phyloP scores from a whole-genome alignment of 2,329 filamentous ascomycete genomes.

The Talaromyces sp. region DNA sequence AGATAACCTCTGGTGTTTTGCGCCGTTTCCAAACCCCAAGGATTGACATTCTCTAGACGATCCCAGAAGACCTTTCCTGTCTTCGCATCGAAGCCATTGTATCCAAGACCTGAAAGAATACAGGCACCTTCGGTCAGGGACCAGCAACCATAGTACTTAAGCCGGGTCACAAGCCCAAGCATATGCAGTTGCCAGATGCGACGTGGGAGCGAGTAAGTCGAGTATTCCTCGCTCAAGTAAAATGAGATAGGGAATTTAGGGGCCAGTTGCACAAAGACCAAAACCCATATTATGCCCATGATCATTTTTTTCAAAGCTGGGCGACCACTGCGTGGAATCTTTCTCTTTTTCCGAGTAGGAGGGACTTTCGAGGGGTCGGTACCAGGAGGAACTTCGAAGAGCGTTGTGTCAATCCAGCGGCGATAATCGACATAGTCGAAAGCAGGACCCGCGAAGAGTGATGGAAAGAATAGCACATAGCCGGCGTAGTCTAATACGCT shows the following conservation, averaged over 20 bases:
- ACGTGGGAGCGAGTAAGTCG: conserved; percentile 64
- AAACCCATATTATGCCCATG: conserved; percentile 73
- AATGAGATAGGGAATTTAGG: conserved; percentile 62
- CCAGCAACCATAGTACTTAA: conserved; percentile 98
- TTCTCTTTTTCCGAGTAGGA: conserved; percentile 81
- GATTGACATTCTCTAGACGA: conserved; percentile 82
- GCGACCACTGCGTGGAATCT: conserved; percentile 84
- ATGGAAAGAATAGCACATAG: conserved; percentile 94
- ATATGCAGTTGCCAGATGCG: conserved; percentile 79
- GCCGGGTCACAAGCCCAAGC: conserved; percentile 73
- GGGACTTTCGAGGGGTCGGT: conserved; percentile 83
- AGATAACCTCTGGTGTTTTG: conserved; percentile 93
- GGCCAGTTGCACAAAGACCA: conserved; percentile 70
- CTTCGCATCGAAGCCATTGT: conserved; percentile 82
- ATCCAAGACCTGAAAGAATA: conserved; percentile 88
- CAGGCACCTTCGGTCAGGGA: conserved; percentile 88
- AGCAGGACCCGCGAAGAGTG: conserved; percentile 81
- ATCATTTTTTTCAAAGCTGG: conserved; percentile 76
- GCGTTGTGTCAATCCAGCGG: conserved; percentile 86
- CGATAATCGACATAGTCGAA: conserved; percentile 95
- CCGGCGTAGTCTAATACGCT: conserved; percentile 75
- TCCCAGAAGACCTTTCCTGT: conserved; percentile 88
- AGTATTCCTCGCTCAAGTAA: conserved; percentile 64
- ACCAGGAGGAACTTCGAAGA: conserved; percentile 82
- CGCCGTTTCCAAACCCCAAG: conserved; percentile 79